Conservation (phyloP, 345 rosid genomes). For the Ceriops tagal region DNA sequence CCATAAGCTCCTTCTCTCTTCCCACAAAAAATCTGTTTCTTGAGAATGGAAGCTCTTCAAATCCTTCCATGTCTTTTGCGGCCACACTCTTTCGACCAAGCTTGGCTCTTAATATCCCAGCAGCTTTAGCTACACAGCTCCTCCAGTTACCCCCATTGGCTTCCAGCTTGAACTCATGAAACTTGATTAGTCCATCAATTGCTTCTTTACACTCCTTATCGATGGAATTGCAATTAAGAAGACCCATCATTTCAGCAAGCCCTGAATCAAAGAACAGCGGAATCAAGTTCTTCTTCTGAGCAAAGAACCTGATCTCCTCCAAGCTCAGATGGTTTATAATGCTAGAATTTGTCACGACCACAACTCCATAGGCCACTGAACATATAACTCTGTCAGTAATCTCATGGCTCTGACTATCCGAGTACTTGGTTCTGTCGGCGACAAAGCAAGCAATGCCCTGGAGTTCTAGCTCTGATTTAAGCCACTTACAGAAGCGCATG, state of each 20-base stretch:
- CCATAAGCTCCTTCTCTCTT: constrained; percentile 71
- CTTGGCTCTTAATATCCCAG: constrained; percentile 52
- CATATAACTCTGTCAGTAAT: constrained; percentile 82
- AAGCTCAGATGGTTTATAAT: constrained; percentile 61
- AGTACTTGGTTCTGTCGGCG: constrained; percentile 79
- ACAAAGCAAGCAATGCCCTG: constrained; percentile 93
- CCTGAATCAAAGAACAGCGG: constrained; percentile 74
- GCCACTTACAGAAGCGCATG: constrained; percentile 83
- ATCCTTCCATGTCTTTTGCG: constrained; percentile 43
- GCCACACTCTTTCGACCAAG: constrained; percentile 78
- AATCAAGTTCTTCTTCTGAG: constrained; percentile 84
- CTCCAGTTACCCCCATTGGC: constrained; percentile 81
- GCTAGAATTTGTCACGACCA: constrained; percentile 60
- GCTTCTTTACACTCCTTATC: constrained; percentile 80
- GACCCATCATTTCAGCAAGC: constrained; percentile 52
- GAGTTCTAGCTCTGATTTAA: constrained; percentile 89
- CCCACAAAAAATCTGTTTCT: constrained; percentile 68
- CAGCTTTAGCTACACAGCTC: constrained; percentile 58
- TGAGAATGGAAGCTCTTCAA: constrained; percentile 73
- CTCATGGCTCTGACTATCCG: constrained; percentile 76
- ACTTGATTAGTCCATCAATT: constrained; percentile 68
- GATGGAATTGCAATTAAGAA: constrained; percentile 58
- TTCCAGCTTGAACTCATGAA: constrained; percentile 74
- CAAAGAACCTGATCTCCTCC: constrained; percentile 84
- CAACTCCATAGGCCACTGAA: constrained; percentile 73